Conservation (phyloP, 305 asterid genomes). For the Euphrasia arctica region DNA sequence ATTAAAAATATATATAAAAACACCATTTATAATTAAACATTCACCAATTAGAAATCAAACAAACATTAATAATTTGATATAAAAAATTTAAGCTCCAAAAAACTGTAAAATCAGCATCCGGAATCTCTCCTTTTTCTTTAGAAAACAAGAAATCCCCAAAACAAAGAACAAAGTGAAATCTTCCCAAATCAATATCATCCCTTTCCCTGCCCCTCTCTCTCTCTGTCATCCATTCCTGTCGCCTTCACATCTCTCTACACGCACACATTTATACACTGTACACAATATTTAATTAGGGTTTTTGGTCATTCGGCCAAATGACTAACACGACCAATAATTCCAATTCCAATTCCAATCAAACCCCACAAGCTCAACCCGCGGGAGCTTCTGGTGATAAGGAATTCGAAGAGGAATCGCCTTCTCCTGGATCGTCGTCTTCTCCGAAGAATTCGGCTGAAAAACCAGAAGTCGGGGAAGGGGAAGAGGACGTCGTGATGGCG, state of each 20-base stretch:
- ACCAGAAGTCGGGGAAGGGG: constrained; percentile 33
- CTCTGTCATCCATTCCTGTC: constrained; percentile 78
- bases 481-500: constrained; percentile 45
- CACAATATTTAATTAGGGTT: constrained; percentile 43
- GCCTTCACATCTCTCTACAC: constrained; percentile 59
- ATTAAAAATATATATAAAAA: too few relatives aligned
- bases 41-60: too few relatives aligned
- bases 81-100: too few relatives aligned
- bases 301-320: constrained; percentile 55
- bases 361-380: constrained; percentile 42
- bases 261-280: constrained; percentile 14
- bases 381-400: constrained; percentile 46
- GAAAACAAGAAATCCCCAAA: constrained; percentile 41
- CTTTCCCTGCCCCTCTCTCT: constrained; percentile 9
- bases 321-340: constrained; percentile 38
- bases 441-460: constrained; percentile 37
- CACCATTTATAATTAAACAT: too few relatives aligned
- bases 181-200: constrained; percentile 31
- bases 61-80: too few relatives aligned
- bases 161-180: constrained; percentile 20
- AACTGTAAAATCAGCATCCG: background rate
- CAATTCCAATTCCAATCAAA: constrained; percentile 43
- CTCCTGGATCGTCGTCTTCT: constrained; percentile 45
- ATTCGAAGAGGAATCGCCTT: constrained; percentile 51
- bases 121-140: constrained; percentile 32